These are phyloP conservation scores for Zygnema cylindricum DNA, from an alignment of 139 green algal genomes.

Conservation along the genomic window DNA sequence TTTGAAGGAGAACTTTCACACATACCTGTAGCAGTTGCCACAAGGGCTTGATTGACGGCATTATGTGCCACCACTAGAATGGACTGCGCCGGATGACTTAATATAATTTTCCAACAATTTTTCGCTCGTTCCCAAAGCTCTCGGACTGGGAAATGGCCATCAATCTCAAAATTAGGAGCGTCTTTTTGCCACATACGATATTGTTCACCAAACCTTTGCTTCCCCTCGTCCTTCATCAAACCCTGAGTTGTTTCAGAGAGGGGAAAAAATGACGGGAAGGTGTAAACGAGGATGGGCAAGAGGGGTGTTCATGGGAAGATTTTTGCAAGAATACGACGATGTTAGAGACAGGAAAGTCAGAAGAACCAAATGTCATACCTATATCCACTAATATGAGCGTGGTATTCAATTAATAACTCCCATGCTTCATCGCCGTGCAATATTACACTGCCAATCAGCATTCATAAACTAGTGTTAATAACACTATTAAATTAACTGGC, in stretches of 20 bases:
- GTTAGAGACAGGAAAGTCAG: not conserved
- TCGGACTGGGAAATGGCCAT: conserved; percentile 74
- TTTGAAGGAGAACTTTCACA: not conserved
- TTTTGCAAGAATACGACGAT: not conserved
- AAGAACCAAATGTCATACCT: too few relatives aligned
- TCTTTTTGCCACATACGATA: conserved; percentile 83
- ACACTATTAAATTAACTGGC: too few relatives aligned
- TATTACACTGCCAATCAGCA: too few relatives aligned
- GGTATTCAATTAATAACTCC: too few relatives aligned
- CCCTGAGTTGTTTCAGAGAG: conserved; percentile 69
- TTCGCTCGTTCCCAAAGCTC: conserved; percentile 73
- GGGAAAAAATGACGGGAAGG: too few relatives aligned
- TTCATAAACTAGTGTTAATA: too few relatives aligned
- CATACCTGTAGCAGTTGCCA: conserved; percentile 60
- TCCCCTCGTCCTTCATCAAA: conserved; percentile 85
- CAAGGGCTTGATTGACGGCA: conserved; percentile 86
- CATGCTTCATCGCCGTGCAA: too few relatives aligned
- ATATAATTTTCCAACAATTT: conserved; percentile 83
- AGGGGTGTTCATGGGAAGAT: not conserved
- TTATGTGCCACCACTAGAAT: conserved; percentile 95
- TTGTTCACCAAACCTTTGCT: conserved; percentile 71
- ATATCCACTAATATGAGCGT: too few relatives aligned
- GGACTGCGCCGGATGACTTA: conserved; percentile 61
- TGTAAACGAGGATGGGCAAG: not conserved
- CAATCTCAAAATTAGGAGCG: conserved; percentile 83